phyloP scores from a whole-genome alignment of 2,329 filamentous ascomycete genomes.

The Fusarium virguliforme region DNA sequence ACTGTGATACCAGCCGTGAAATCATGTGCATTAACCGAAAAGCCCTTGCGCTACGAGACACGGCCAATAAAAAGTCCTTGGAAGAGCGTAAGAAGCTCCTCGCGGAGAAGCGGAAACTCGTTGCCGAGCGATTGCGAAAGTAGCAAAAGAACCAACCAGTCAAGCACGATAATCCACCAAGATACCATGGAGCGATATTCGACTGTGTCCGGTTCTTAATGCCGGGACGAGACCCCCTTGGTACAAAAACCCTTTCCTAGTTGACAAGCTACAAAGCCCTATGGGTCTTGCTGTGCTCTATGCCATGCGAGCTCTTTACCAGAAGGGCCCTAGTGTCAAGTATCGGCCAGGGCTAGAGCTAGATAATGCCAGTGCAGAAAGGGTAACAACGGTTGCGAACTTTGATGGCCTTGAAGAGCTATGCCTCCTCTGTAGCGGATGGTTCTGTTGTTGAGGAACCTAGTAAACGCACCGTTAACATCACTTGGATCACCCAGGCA shows the following conservation, averaged over 20 bases:
- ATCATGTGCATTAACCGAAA: not conserved
- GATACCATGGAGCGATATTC: constrained; percentile 1
- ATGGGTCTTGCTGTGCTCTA: not conserved
- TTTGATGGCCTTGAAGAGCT: not conserved
- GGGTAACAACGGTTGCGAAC: not conserved
- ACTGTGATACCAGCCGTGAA: not conserved
- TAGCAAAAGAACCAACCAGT: not conserved
- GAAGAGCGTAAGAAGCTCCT: not conserved
- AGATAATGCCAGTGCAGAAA: not conserved
- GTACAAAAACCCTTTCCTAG: not conserved
- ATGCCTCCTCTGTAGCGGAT: not conserved
- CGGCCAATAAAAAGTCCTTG: not conserved
- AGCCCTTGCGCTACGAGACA: not conserved
- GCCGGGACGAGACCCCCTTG: not conserved
- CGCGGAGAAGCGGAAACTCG: not conserved
- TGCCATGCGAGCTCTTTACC: not conserved
- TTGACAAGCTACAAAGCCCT: not conserved
- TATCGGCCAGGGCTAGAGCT: not conserved
- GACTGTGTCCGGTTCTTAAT: not conserved
- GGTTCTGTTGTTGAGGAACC: not conserved
- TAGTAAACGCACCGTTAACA: no score
- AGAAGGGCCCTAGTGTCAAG: not conserved
- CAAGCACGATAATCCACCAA: not conserved
- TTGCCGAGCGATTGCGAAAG: not conserved
- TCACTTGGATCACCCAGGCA: no score